Evolutionary conservation across 2,329 filamentous ascomycete genomes (phyloP).

Genomic region (Aspergillus costaricaensis): DNA sequence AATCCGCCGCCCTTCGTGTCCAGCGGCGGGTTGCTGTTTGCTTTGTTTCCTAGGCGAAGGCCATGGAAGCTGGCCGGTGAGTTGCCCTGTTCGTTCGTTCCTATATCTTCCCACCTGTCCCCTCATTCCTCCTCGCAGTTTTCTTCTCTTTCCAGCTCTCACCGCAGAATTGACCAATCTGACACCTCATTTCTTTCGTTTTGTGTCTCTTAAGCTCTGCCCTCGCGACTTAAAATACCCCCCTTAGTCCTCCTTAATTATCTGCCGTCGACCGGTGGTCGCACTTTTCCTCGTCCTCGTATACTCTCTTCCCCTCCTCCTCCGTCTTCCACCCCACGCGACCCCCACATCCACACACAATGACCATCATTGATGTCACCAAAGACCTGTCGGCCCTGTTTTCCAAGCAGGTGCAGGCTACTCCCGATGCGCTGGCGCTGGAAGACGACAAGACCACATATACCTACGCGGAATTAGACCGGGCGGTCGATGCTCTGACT

Average conservation of each 20-base stretch:
- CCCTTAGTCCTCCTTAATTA: neutral
- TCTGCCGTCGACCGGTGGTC: neutral
- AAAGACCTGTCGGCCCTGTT: conserved; percentile 76
- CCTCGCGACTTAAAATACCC: neutral
- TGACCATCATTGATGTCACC: conserved; percentile 68
- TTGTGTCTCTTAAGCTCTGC: neutral
- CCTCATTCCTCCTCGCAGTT: neutral
- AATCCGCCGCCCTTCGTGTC: neutral
- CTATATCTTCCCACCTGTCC: neutral
- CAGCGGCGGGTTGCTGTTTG: neutral
- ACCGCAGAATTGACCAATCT: neutral
- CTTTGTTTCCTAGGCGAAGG: neutral
- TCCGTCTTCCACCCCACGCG: neutral
- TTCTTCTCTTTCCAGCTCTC: neutral
- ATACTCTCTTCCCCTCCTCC: neutral
- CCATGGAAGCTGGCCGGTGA: neutral
- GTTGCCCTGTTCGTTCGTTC: neutral
- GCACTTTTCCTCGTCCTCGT: neutral
- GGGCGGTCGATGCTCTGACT: conserved; percentile 66
- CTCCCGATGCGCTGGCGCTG: conserved; percentile 69
- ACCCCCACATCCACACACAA: conserved; percentile 34
- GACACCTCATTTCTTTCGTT: neutral
- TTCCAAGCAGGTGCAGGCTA: conserved; percentile 65
- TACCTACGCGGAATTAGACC: conserved; percentile 73
- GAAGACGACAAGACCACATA: conserved; percentile 69